Conservation (phyloP, 495 filamentous ascomycete species). For the Parathielavia appendiculata region DNA sequence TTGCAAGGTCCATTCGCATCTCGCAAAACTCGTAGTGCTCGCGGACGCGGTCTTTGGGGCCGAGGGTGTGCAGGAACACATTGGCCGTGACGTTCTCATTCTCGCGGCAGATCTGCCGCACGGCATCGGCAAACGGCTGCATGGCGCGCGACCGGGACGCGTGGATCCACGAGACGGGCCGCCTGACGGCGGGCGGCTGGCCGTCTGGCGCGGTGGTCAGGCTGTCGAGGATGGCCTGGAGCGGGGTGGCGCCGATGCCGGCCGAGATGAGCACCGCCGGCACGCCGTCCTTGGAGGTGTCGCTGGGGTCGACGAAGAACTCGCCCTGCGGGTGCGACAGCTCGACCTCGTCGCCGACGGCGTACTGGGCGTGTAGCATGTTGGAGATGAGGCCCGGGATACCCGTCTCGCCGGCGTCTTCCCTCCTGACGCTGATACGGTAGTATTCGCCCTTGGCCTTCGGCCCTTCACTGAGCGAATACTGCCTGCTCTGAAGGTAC, state of each 20-base stretch:
- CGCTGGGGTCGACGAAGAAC: constrained; percentile 51
- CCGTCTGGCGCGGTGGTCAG: constrained; percentile 17
- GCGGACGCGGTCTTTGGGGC: constrained; percentile 44
- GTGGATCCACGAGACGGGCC: constrained; percentile 65
- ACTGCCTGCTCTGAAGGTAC: constrained; percentile 62
- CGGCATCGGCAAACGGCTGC: constrained; percentile 50
- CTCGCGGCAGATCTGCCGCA: constrained; percentile 45
- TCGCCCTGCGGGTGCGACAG: constrained; percentile 66
- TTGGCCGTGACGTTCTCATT: constrained; percentile 39
- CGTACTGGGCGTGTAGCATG: constrained; percentile 55
- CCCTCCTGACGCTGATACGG: constrained; percentile 65
- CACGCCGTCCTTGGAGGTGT: constrained; percentile 36
- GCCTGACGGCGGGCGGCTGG: constrained; percentile 24
- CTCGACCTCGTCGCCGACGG: constrained; percentile 57
- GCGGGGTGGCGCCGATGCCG: constrained; percentile 63
- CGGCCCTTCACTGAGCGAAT: constrained; percentile 62
- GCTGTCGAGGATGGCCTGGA: constrained; percentile 61
- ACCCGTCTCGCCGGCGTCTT: constrained; percentile 43
- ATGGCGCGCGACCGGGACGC: constrained; percentile 46
- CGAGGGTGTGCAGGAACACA: constrained; percentile 39
- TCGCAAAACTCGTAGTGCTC: constrained; percentile 51
- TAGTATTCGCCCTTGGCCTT: constrained; percentile 47
- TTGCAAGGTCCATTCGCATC: constrained; percentile 49
- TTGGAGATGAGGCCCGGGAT: constrained; percentile 63
- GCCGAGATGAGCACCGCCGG: constrained; percentile 63